phyloP scores from a whole-genome alignment of 768 basidiomycete genomes.

The Gelatoporia subvermispora region DNA sequence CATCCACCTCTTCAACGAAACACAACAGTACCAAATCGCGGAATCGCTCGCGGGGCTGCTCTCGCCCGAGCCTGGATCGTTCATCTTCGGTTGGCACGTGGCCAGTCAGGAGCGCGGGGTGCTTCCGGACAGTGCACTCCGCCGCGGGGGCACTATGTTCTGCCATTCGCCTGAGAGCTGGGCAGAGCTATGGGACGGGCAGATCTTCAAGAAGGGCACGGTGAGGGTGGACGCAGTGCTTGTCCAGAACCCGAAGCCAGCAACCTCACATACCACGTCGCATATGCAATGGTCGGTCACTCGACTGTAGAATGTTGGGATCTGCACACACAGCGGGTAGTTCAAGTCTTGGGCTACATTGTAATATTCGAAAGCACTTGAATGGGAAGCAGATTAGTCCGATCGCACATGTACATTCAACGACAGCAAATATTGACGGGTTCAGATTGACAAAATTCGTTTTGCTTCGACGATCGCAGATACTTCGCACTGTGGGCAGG shows the following conservation, averaged over 20 bases:
- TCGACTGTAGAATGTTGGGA: background rate
- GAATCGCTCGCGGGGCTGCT: slow-evolving; percentile 37
- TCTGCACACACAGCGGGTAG: background rate
- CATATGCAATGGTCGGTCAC: slow-evolving; percentile 4
- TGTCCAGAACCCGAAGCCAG: background rate
- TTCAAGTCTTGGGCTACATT: no score
- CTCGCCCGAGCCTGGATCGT: slow-evolving; percentile 37
- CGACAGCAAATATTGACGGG: no score
- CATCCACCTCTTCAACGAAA: slow-evolving; percentile 45
- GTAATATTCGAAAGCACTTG: no score
- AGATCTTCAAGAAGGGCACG: slow-evolving; percentile 30
- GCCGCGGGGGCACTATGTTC: slow-evolving; percentile 21
- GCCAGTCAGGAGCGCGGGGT: slow-evolving; percentile 30
- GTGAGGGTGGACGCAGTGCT: slow-evolving; percentile 22
- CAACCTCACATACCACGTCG: background rate
- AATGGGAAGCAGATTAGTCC: no score
- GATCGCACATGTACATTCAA: no score
- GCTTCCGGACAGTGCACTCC: background rate
- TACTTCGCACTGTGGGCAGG: background rate
- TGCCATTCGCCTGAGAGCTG: slow-evolving; percentile 34
- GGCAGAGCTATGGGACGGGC: slow-evolving; percentile 32
- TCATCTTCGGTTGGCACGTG: slow-evolving; percentile 41
- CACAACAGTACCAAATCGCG: slow-evolving; percentile 37
- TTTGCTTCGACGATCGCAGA: no score
- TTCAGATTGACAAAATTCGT: no score